phyloP scores from a whole-genome alignment of 2,329 filamentous ascomycete genomes.

The Paraconiothyrium sp. region DNA sequence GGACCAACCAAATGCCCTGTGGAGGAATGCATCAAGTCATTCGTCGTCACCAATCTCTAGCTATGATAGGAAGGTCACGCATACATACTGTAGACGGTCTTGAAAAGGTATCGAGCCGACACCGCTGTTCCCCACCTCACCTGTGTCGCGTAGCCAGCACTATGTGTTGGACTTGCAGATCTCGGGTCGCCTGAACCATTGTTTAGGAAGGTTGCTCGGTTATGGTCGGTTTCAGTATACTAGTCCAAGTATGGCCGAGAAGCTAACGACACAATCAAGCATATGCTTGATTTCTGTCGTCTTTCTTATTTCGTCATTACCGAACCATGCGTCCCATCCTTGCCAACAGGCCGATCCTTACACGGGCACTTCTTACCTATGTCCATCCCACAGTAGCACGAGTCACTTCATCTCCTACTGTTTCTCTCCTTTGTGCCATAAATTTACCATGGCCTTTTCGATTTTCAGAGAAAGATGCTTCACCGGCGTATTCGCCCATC shows the following conservation, averaged over 20 bases:
- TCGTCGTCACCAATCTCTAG: not conserved
- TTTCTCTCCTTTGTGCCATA: not conserved
- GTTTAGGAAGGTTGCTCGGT: constrained; percentile 2
- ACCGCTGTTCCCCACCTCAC: not conserved
- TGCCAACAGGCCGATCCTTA: not conserved
- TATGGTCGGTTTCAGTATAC: not conserved
- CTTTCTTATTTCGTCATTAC: constrained; percentile 10
- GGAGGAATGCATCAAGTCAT: not conserved
- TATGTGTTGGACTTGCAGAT: constrained; percentile 2
- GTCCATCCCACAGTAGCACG: not conserved
- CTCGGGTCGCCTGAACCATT: constrained; percentile 6
- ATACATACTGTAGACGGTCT: not conserved
- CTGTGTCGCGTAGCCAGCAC: not conserved
- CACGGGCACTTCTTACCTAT: constrained; percentile 4
- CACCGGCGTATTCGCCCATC: constrained; percentile 8
- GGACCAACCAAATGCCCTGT: not conserved
- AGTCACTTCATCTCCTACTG: not conserved
- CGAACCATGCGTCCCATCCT: not conserved
- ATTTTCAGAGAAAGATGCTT: constrained; percentile 9
- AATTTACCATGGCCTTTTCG: not conserved
- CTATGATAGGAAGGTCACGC: not conserved
- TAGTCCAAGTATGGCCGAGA: not conserved
- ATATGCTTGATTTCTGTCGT: constrained; percentile 1
- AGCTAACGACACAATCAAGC: not conserved
- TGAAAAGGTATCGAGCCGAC: not conserved